Evolutionary conservation across 2,329 filamentous ascomycete species (phyloP), one percentile per base, ranked within the genome.

Genomic region (Calycina marina): DNA sequence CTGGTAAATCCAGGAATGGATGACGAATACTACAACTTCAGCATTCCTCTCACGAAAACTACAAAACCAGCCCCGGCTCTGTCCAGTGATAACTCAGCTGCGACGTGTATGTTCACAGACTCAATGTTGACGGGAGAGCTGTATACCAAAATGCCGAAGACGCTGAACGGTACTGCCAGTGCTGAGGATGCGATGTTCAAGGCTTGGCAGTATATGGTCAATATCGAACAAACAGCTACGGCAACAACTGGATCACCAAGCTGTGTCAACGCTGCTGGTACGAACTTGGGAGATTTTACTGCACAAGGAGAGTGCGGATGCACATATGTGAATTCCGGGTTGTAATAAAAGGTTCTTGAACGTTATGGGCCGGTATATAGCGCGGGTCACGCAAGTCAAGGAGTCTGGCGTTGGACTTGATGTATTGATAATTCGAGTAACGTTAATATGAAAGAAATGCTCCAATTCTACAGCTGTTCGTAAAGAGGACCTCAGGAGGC

Each of bases 1-100:
- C 53, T 73, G 25, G 36, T 66, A 15, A 64, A 70, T 36, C 44
- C 50, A 4, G 60, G 62, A 18, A 53, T 58, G 14, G 47, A 56
- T 18, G 58, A 60, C 6, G 71, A 78, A 46, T 63, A 69, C 5
- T 68, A 75, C 36, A 58, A 57, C 6, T 79, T 81, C 52, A 60
- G 60, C 24, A 62, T 72, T 25, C 53, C 53, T 0, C 59, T 66
- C 39, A 53, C 63, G 15, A 72, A 71, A 45, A 57, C 56, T 0
- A 65, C 74, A 11, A 59, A 62, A 2, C 66, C 72, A 4, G 53
- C 54, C 1, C 51, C 53, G 5, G 50, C 56, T 14, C 44, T 70
- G 3, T 59, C 62, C 0, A 41, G 50, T n/a, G 46, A 56, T 29
- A 62, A 61, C 38, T 51, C 56, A 10, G 58, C 59, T 2, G 59